A percentile compares a stretch with the other conserved stretches of the same genome.
phyloP scores from a whole-genome alignment of 1,139 yeast species.

The Sugiyamaella pinicola region DNA sequence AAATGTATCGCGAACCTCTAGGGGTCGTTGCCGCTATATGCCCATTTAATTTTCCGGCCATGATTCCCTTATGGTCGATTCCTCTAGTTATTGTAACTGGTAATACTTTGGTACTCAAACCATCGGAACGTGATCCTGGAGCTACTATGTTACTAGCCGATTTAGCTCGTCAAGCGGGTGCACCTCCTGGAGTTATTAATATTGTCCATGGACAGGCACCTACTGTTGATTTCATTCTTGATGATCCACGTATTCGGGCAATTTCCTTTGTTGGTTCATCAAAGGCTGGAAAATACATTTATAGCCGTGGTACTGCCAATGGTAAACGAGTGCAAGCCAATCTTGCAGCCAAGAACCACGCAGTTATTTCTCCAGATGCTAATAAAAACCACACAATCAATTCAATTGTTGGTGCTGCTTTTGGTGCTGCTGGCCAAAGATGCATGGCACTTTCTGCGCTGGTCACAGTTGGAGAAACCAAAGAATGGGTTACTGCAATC shows the following conservation, averaged over 20 bases:
- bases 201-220: slow-evolving; percentile 76
- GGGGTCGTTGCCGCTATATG: slow-evolving; percentile 73
- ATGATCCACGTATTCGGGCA: slow-evolving; percentile 78
- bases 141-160: slow-evolving; percentile 78
- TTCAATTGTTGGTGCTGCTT: slow-evolving; percentile 75
- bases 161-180: slow-evolving; percentile 73
- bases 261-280: slow-evolving; percentile 79
- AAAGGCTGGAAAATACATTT: slow-evolving; percentile 73
- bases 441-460: slow-evolving; percentile 81
- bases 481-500: slow-evolving; percentile 65
- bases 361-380: slow-evolving; percentile 73
- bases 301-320: slow-evolving; percentile 64
- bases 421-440: slow-evolving; percentile 86
- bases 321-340: slow-evolving; percentile 81
- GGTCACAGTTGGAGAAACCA: slow-evolving; percentile 73
- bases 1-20: slow-evolving; percentile 65
- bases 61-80: slow-evolving; percentile 84
- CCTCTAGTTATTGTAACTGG: slow-evolving; percentile 79
- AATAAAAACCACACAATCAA: slow-evolving; percentile 65
- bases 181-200: slow-evolving; percentile 74
- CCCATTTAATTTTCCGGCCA: slow-evolving; percentile 83
- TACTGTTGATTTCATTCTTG: slow-evolving; percentile 71
- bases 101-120: slow-evolving; percentile 74
- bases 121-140: slow-evolving; percentile 77
- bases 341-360: slow-evolving; percentile 78